phyloP scores from a whole-genome alignment of 805 yeast species.

The Teunomyces stri region DNA sequence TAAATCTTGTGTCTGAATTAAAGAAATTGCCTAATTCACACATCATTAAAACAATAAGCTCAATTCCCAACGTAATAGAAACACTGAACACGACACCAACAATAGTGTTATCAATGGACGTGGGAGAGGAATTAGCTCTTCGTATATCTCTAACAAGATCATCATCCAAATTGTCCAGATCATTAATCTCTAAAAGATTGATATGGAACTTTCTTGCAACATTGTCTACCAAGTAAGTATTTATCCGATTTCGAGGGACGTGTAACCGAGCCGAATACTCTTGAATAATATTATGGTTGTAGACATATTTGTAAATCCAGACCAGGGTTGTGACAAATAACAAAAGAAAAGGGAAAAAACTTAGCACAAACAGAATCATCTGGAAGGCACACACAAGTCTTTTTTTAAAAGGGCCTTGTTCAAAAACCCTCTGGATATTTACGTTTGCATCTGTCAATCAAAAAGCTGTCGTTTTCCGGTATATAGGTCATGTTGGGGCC shows the following conservation, averaged over 20 bases:
- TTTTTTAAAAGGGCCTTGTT: not conserved
- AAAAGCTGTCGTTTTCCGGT: not conserved
- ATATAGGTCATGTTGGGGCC: not conserved
- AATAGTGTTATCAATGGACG: not conserved
- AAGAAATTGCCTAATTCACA: slow-evolving; percentile 31
- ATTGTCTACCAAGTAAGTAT: slow-evolving; percentile 16
- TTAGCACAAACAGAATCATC: slow-evolving; percentile 5
- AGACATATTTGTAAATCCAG: slow-evolving; percentile 22
- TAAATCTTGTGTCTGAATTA: slow-evolving; percentile 22
- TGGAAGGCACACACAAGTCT: not conserved
- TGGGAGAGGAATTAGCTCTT: slow-evolving; percentile 1
- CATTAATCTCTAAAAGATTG: slow-evolving; percentile 13
- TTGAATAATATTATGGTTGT: slow-evolving; percentile 24
- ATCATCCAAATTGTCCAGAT: slow-evolving; percentile 14
- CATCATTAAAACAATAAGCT: slow-evolving; percentile 33
- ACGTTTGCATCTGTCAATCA: not conserved
- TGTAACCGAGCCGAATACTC: slow-evolving; percentile 18
- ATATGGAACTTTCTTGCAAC: slow-evolving; percentile 15
- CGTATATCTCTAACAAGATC: slow-evolving; percentile 1
- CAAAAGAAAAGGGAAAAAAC: slow-evolving; percentile 13
- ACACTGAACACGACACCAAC: slow-evolving; percentile 29
- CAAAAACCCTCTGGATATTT: not conserved
- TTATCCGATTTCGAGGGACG: slow-evolving; percentile 23
- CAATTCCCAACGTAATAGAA: slow-evolving; percentile 29
- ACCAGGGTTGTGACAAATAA: slow-evolving; percentile 11